phyloP scores from a whole-genome alignment of 1,284 basidiomycete genomes.

The Microbotryomycetes sp. region DNA sequence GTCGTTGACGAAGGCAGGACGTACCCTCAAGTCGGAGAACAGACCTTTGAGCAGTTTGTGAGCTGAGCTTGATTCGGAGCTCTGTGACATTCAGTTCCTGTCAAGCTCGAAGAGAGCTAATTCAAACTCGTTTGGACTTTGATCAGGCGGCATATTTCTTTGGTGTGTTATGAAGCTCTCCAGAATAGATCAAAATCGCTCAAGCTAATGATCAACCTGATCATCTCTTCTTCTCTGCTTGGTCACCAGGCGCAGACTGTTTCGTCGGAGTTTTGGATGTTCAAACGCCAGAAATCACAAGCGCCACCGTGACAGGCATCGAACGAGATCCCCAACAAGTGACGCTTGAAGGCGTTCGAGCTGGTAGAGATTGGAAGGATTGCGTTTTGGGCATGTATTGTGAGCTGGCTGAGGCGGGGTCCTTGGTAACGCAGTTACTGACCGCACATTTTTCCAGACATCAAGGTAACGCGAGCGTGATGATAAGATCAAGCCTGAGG shows the following conservation, averaged over 20 bases:
- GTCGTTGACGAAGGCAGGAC: constrained; percentile 69
- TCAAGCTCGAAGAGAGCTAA: neutral
- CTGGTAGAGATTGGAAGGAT: constrained; percentile 56
- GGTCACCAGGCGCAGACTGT: constrained; percentile 22
- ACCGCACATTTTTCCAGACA: constrained; percentile 42
- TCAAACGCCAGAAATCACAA: neutral
- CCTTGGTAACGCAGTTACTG: neutral
- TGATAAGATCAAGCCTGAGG: neutral
- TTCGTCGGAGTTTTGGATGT: constrained; percentile 20
- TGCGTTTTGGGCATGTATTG: constrained; percentile 55
- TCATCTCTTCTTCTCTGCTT: neutral
- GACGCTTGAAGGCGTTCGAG: constrained; percentile 46
- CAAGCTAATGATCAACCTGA: too few species aligned
- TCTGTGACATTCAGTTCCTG: neutral
- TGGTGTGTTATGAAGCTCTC: neutral
- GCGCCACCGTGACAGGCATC: constrained; percentile 35
- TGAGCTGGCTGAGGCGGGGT: constrained; percentile 4
- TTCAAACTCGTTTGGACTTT: constrained; percentile 32
- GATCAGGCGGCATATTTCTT: constrained; percentile 28
- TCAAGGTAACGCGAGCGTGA: constrained; percentile 48
- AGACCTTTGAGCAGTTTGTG: constrained; percentile 42
- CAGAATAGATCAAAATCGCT: too few species aligned
- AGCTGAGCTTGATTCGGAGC: neutral
- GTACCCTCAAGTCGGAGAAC: constrained; percentile 69
- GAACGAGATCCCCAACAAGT: constrained; percentile 26